Evolutionary conservation across 179 eudicot genomes (phyloP).

Genomic region (Silene noctiflora): DNA sequence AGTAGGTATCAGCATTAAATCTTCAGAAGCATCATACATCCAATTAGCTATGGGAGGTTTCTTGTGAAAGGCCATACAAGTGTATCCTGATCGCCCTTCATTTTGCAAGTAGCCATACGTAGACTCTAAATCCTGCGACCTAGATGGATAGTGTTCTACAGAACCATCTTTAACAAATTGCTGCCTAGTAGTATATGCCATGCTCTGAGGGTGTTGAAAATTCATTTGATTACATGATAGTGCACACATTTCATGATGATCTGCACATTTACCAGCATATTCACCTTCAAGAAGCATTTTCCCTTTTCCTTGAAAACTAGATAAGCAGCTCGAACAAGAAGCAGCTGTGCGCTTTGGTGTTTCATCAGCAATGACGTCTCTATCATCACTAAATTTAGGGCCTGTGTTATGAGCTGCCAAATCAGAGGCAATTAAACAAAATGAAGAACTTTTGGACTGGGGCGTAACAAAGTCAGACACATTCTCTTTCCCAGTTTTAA

Average conservation of each 20-base stretch:
- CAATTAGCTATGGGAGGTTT: conserved; percentile 47
- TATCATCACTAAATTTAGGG: conserved; percentile 20
- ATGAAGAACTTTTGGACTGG: conserved; percentile 15
- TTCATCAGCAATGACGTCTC: conserved; percentile 12
- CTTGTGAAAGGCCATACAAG: conserved; percentile 47
- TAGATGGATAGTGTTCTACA: conserved; percentile 19
- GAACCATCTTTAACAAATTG: conserved; percentile 22
- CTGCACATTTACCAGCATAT: conserved; percentile 19
- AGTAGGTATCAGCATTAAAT: conserved; percentile 16
- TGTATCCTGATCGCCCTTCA: conserved; percentile 25
- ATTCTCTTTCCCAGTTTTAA: background rate
- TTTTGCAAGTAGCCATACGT: conserved; percentile 22
- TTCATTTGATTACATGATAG: conserved; percentile 17
- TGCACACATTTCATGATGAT: conserved; percentile 21
- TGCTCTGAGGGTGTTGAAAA: conserved; percentile 26
- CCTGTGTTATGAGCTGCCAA: conserved; percentile 9
- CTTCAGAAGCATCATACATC: conserved; percentile 29
- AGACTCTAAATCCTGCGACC: conserved; percentile 20
- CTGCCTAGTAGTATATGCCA: conserved; percentile 20
- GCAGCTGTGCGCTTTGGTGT: conserved; percentile 20
- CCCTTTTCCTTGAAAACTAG: conserved; percentile 11
- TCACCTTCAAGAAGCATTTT: conserved; percentile 23
- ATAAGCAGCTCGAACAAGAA: conserved; percentile 20
- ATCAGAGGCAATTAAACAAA: conserved; percentile 14
- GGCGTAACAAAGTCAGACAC: background rate